Conservation (phyloP, 176 grass and related monocot genomes). For the Cenchrus purpureus region DNA sequence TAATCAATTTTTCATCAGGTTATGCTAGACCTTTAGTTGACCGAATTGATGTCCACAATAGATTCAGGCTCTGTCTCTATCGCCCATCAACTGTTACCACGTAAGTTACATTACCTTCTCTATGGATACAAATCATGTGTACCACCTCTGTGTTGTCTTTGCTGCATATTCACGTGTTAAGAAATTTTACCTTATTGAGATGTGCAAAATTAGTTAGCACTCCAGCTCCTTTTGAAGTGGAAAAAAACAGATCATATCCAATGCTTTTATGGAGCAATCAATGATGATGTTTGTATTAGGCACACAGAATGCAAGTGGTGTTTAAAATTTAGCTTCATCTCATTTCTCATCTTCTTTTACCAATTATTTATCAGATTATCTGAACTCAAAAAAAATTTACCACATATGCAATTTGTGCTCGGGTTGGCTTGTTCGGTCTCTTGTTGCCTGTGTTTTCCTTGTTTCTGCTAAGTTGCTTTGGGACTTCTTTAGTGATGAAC, state of each 20-base stretch:
- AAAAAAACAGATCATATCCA: neutral
- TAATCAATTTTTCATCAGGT: constrained; percentile 58
- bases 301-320: neutral
- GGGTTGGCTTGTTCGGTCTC: neutral
- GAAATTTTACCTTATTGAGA: neutral
- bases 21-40: constrained; percentile 98
- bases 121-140: constrained; percentile 31
- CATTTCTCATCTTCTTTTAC: neutral
- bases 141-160: neutral
- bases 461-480: neutral
- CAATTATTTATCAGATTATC: neutral
- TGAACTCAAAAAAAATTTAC: neutral
- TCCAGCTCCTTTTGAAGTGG: neutral
- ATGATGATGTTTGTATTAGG: neutral
- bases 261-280: constrained; percentile 1
- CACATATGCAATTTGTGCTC: neutral
- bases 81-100: constrained; percentile 93
- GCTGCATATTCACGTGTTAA: constrained; percentile 16
- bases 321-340: neutral
- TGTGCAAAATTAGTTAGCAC: constrained; percentile 11
- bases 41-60: constrained; percentile 86
- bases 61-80: constrained; percentile 85
- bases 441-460: neutral
- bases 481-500: neutral
- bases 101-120: constrained; percentile 60